Base-by-base conservation (phyloP, 441 rosid species). In the Erodium moschatum region DNA sequence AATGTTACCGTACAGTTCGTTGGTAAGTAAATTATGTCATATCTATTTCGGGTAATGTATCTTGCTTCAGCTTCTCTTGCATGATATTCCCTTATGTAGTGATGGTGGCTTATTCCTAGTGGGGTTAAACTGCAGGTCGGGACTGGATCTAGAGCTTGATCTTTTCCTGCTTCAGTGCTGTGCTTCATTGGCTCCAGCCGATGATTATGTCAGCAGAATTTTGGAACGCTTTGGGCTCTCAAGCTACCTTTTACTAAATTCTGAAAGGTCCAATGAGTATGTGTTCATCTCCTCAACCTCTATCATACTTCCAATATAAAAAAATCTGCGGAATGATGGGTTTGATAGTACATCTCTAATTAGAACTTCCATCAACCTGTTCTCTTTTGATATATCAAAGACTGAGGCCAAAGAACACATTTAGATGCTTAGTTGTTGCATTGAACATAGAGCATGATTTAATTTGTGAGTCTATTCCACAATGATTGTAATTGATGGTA, bases 161-260 rank as follows among this genome's bases (percentile, higher is more conserved):
- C 89, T 95, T 68, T 95, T 95, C 82, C 84, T 92, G 85, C 79
- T 95, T 79, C 99, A 95, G 75, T 95, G 87, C 81, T 90, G 99
- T 88, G 99, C 93, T 73, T 96, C 97, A 24, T 74, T 95, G 80
- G 97, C 97, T 79, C 96, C 97, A 3, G 85, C 96, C 67, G 96
- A 92, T 82, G 87, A 81, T 68, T 92, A 74, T 81, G 86, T 95
- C 72, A 74, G 68, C 40, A 87, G 87, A 81, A 78, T 92, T 78
- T 58, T 92, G 24, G 88, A 84, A 69, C 93, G 96, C 73, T 95
- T 90, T 89, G 96, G 95, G 76, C 80, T 90, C 38, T 78, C 81
- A 46, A 82, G 77, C 78, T 95, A 90, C 72, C 86, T 87, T 56
- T 82, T 86, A 72, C 75, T 90, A 66, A 80, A 73, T 72, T 81